These are phyloP conservation scores for Auriscalpium orientale DNA, from an alignment of 768 basidiomycete genomes.

Conservation along the genomic window DNA sequence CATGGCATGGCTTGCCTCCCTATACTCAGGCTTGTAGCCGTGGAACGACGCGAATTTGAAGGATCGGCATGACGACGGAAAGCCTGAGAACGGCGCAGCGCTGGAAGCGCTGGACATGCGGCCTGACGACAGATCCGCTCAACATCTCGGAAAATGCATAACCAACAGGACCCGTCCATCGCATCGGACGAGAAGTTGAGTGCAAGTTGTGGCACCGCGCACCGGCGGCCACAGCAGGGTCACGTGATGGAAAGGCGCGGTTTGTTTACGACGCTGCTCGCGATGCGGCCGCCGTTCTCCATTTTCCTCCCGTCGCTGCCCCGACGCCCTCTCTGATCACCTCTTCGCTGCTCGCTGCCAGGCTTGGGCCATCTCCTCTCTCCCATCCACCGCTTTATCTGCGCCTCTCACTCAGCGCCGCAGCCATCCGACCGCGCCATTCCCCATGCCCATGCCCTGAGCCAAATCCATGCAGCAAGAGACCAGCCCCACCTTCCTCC, in stretches of 20 bases:
- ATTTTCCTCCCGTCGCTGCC: not conserved
- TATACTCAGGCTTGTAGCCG: too few species aligned
- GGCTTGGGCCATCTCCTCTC: not conserved
- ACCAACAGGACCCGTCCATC: not conserved
- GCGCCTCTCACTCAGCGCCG: not conserved
- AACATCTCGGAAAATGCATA: too few species aligned
- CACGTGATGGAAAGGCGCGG: not conserved
- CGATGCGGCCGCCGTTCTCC: not conserved
- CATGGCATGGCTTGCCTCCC: too few species aligned
- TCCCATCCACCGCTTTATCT: not conserved
- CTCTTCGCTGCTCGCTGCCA: not conserved
- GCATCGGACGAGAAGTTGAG: too few species aligned
- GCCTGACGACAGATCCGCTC: too few species aligned
- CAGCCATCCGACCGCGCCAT: not conserved
- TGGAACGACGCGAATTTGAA: too few species aligned
- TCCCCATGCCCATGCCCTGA: slow-evolving; percentile 22
- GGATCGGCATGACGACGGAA: too few species aligned
- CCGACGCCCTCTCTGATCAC: not conserved
- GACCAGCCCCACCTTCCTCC: slow-evolving; percentile 39
- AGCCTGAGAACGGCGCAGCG: too few species aligned
- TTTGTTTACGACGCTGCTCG: not conserved
- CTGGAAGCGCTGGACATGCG: too few species aligned
- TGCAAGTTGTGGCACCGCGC: slow-evolving; percentile 9
- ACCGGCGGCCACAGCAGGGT: not conserved
- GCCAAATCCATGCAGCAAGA: slow-evolving; percentile 49